These are phyloP conservation scores for Cutaneotrichosporon spelunceum DNA, from an alignment of 1,284 basidiomycete genomes.

Conservation along the genomic window DNA sequence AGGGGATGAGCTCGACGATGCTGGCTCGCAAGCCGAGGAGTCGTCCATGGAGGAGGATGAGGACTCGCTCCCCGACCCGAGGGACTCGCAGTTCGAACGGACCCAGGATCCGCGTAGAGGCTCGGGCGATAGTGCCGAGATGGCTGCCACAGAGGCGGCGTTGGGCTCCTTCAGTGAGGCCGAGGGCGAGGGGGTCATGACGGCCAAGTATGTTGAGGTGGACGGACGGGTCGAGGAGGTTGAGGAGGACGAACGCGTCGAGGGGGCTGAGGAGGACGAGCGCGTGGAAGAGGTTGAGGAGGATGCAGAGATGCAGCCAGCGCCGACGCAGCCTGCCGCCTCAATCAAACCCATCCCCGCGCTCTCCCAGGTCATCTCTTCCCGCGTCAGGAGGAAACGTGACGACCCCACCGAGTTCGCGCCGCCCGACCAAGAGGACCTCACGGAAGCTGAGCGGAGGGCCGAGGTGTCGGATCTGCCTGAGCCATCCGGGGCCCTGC, in stretches of 20 bases:
- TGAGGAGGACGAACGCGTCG: neutral
- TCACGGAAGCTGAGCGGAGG: neutral
- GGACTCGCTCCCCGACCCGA: neutral
- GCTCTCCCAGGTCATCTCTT: neutral
- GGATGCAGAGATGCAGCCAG: too few species aligned
- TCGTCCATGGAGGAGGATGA: neutral
- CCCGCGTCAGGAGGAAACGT: neutral
- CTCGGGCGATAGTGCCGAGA: neutral
- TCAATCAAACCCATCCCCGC: neutral
- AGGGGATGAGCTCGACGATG: too few species aligned
- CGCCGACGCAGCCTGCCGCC: neutral
- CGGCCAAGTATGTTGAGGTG: neutral
- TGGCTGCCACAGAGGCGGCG: neutral
- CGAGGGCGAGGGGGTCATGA: neutral
- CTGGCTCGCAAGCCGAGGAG: too few species aligned
- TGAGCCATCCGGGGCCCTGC: neutral
- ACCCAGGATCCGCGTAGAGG: neutral
- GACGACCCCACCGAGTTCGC: constrained; percentile 4
- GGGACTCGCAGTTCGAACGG: neutral
- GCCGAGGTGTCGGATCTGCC: neutral
- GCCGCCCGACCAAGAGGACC: neutral
- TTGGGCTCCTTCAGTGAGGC: neutral
- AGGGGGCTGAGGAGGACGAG: neutral
- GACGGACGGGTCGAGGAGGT: neutral
- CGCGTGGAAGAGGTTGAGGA: neutral